A percentile compares a stretch with the other conserved stretches of the same genome.
Conservation (phyloP, 2,329 filamentous ascomycete species). For the Stagonosporopsis vannaccii region DNA sequence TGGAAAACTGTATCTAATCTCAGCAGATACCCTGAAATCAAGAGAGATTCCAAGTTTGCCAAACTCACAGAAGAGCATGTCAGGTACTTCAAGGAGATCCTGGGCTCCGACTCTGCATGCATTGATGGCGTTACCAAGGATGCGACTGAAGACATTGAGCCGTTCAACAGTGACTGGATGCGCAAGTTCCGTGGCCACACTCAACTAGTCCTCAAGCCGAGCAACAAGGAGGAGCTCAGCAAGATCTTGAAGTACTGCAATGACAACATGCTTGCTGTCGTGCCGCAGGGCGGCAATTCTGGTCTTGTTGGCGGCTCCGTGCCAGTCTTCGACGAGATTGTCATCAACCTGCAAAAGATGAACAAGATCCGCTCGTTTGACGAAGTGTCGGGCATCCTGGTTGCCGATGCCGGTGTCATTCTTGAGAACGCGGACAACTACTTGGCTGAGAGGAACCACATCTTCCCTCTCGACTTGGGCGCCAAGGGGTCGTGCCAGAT, state of each 20-base stretch:
- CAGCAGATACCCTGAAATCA: conserved; percentile 74
- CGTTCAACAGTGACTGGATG: conserved; percentile 99
- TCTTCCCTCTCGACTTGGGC: conserved; percentile 96
- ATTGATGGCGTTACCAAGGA: conserved; percentile 83
- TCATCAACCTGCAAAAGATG: conserved; percentile 90
- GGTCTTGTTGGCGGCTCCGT: conserved; percentile 95
- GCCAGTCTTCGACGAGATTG: conserved; percentile 97
- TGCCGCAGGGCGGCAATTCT: conserved; percentile 96
- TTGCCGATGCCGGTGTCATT: conserved; percentile 89
- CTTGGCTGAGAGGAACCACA: conserved; percentile 80
- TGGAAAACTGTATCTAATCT: conserved; percentile 11
- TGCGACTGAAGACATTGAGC: conserved; percentile 80
- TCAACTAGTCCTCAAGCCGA: conserved; percentile 84
- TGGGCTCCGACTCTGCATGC: conserved; percentile 79
- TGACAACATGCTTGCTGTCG: conserved; percentile 87
- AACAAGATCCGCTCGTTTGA: conserved; percentile 92
- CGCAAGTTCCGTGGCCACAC: conserved; percentile 94
- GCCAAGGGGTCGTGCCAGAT: conserved; percentile 97
- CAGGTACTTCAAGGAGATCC: conserved; percentile 78
- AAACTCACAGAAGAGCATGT: conserved; percentile 80
- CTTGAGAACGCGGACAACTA: conserved; percentile 88
- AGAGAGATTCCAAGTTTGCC: conserved; percentile 79
- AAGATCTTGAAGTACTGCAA: conserved; percentile 94
- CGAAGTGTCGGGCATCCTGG: conserved; percentile 87
- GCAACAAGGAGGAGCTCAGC: conserved; percentile 86